These are phyloP conservation scores for Tylopilus intermedius DNA, from an alignment of 768 basidiomycete species.

Conservation along the genomic window DNA sequence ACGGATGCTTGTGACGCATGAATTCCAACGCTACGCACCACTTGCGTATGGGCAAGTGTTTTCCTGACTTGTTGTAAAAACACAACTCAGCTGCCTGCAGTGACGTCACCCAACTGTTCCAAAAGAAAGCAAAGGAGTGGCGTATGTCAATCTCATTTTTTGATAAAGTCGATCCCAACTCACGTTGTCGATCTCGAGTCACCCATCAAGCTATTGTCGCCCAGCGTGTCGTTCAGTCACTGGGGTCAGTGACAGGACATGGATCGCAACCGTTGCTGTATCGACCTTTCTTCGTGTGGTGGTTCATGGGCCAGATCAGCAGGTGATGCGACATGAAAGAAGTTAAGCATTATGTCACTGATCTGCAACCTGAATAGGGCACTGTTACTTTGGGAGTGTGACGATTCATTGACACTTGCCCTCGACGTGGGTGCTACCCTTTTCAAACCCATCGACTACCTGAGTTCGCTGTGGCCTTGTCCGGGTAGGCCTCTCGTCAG, in stretches of 20 bases:
- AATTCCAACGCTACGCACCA: conserved; percentile 62
- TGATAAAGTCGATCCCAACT: conserved; percentile 6
- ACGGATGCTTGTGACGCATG: conserved; percentile 65
- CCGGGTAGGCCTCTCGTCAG: conserved; percentile 36
- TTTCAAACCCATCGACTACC: conserved; percentile 56
- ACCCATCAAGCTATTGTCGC: conserved; percentile 57
- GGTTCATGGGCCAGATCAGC: conserved; percentile 70
- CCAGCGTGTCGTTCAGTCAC: conserved; percentile 53
- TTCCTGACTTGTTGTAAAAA: neutral
- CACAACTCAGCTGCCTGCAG: conserved; percentile 25
- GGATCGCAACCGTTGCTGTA: conserved; percentile 43
- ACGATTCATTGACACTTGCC: conserved; percentile 52
- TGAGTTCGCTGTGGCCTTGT: conserved; percentile 63
- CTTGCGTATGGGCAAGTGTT: conserved; percentile 48
- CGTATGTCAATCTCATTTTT: conserved; percentile 38
- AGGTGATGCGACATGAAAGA: conserved; percentile 34
- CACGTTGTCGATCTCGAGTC: conserved; percentile 36
- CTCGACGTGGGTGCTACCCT: conserved; percentile 59
- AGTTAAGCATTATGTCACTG: conserved; percentile 6
- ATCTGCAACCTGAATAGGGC: conserved; percentile 35
- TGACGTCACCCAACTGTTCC: conserved; percentile 42
- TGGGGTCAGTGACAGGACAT: conserved; percentile 56
- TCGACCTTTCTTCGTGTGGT: conserved; percentile 66
- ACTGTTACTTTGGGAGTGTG: conserved; percentile 56
- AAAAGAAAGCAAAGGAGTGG: conserved; percentile 64